Evolutionary conservation across 495 filamentous ascomycete genomes (phyloP).

Genomic region (Annulohypoxylon nitens): DNA sequence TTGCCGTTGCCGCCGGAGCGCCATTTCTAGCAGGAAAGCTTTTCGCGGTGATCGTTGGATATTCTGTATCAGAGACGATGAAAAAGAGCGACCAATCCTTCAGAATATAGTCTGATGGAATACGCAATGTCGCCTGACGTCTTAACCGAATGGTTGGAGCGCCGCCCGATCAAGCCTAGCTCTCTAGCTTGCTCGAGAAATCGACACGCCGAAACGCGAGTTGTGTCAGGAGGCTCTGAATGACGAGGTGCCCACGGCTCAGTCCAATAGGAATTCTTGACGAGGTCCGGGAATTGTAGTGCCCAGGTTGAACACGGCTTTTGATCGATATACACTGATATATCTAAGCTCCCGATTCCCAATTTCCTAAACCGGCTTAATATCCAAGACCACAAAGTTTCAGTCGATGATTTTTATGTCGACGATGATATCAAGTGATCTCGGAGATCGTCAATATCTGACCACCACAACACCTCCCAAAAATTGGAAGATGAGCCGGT

Average conservation of each 20-base stretch:
- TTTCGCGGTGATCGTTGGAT: conserved; percentile 2
- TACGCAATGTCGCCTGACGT: conserved; percentile 20
- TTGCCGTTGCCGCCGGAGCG: conserved; percentile 36
- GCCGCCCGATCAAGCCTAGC: conserved; percentile 21
- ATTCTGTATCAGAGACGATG: neutral
- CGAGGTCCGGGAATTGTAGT: conserved; percentile 11
- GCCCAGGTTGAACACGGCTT: conserved; percentile 14
- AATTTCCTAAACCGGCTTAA: neutral
- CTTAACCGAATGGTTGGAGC: conserved; percentile 6
- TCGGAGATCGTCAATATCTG: neutral
- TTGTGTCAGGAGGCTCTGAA: conserved; percentile 40
- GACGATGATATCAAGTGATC: conserved; percentile 16
- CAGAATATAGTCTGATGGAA: conserved; percentile 8
- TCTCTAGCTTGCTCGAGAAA: conserved; percentile 18
- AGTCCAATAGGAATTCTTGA: conserved; percentile 24
- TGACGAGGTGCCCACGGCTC: conserved; percentile 16
- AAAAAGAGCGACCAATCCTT: conserved; percentile 4
- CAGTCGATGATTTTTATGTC: conserved; percentile 12
- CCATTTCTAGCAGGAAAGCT: conserved; percentile 39
- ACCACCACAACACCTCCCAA: conserved; percentile 5
- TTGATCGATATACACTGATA: conserved; percentile 21
- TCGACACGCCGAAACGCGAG: conserved; percentile 39
- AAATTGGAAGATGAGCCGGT: neutral
- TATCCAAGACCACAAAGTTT: conserved; percentile 6
- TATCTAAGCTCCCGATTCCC: conserved; percentile 1